A percentile compares a stretch with the other conserved stretches of the same genome.
These are phyloP conservation scores for Aphanocladium album DNA, from an alignment of 2,329 filamentous ascomycete genomes.

Conservation along the genomic window DNA sequence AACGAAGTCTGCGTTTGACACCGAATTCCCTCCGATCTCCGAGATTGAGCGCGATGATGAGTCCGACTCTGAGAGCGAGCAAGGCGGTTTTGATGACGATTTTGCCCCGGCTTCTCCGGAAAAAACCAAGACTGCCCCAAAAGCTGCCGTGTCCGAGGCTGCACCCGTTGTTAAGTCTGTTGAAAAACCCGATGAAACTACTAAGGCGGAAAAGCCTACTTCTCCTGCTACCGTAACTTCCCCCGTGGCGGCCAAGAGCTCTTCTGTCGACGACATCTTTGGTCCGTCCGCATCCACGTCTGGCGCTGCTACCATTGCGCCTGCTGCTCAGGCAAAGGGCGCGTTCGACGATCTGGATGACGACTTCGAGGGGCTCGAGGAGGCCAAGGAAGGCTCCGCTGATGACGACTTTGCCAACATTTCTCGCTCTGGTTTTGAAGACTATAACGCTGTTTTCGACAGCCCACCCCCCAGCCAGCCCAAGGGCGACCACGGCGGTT, in stretches of 20 bases:
- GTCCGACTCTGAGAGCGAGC: constrained; percentile 73
- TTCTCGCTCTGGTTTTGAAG: constrained; percentile 64
- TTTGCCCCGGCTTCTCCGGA: constrained; percentile 64
- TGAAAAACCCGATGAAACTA: constrained; percentile 18
- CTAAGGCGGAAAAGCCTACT: constrained; percentile 27
- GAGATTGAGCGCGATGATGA: constrained; percentile 74
- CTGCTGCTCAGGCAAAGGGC: constrained; percentile 34
- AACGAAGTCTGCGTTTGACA: constrained; percentile 51
- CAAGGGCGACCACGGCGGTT: constrained; percentile 49
- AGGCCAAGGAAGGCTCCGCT: constrained; percentile 73
- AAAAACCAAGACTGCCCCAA: constrained; percentile 25
- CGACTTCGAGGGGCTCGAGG: constrained; percentile 77
- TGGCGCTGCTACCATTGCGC: constrained; percentile 22
- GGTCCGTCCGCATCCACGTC: constrained; percentile 26
- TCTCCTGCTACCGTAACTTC: constrained; percentile 28
- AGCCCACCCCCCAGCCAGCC: constrained; percentile 55
- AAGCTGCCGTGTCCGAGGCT: constrained; percentile 7
- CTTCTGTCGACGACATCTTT: constrained; percentile 39
- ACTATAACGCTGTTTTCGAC: constrained; percentile 80
- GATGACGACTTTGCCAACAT: constrained; percentile 78
- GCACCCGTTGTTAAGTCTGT: neutral
- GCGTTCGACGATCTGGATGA: constrained; percentile 72
- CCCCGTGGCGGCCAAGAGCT: constrained; percentile 16
- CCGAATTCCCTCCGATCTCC: constrained; percentile 91
- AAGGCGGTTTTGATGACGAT: constrained; percentile 87